Evolutionary conservation across 2,329 filamentous ascomycete genomes (phyloP).

Genomic region (Scolecobasidium constrictum): DNA sequence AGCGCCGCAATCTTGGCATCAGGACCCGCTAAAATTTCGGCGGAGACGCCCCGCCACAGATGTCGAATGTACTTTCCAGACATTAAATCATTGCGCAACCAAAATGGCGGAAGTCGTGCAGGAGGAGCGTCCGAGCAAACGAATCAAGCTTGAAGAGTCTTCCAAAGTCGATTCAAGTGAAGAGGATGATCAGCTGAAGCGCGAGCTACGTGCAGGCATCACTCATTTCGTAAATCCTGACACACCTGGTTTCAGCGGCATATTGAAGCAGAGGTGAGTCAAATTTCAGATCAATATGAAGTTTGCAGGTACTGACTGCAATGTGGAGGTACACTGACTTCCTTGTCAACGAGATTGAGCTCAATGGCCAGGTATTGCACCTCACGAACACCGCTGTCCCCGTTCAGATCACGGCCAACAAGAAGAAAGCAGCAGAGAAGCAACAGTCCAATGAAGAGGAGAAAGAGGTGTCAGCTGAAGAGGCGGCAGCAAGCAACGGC

Average conservation of each 20-base stretch:
- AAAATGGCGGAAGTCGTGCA: not conserved
- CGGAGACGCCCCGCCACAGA: not conserved
- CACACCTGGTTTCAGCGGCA: conserved; percentile 49
- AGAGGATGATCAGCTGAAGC: conserved; percentile 15
- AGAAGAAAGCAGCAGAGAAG: not conserved
- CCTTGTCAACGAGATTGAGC: conserved; percentile 77
- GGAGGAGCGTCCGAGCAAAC: conserved; percentile 9
- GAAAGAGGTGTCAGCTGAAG: conserved; percentile 2
- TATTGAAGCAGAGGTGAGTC: conserved; percentile 53
- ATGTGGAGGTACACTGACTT: conserved; percentile 71
- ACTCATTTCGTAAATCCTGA: conserved; percentile 48
- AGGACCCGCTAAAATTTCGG: not conserved
- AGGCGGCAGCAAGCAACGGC: conserved; percentile 3
- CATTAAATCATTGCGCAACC: not conserved
- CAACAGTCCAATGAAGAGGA: not conserved
- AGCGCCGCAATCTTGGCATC: too few species aligned
- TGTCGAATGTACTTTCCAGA: not conserved
- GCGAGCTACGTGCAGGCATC: conserved; percentile 45
- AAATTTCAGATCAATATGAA: conserved; percentile 6
- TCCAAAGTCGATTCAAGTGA: not conserved
- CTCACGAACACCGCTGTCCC: conserved; percentile 28
- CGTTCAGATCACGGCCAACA: conserved; percentile 6
- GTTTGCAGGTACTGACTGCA: not conserved
- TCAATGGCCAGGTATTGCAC: conserved; percentile 66
- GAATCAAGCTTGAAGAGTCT: conserved; percentile 4